Base-by-base conservation (phyloP, 1,284 basidiomycete species). In the Blastosporella zonata region DNA sequence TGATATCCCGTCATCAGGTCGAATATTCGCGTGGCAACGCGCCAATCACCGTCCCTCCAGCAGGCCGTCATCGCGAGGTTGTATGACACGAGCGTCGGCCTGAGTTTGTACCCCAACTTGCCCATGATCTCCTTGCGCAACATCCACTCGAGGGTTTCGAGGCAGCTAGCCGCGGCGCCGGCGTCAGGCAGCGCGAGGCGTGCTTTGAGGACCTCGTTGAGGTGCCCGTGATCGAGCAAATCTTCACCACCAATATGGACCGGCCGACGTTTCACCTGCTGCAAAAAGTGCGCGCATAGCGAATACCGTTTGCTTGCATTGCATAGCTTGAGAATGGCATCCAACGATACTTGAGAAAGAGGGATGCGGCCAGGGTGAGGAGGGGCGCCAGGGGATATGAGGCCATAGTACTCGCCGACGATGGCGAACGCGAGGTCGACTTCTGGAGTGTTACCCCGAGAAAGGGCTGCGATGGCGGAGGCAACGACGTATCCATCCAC, bases 1-100 rank as follows among this genome's bases (percentile, higher is more conserved):
- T 73, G 72, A 57, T 77, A 79, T 3, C 84, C 84, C 3, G 83
- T 81, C 78, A 87, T 81, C 52, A 85, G 65, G 54, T 84, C 78
- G 61, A 87, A 84, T 10, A 76, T 67, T 43, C 72, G 71, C 37
- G 68, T 62, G 1, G 83, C 78, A 21, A 70, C 68, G 27, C 62
- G 65, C 86, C 84, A 90, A 64, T 89, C 83, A 13, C 61, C 70
- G 33, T 70, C 70, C 43, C 75, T 72, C 75, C 79, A 78, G 61
- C 84, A 87, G 1, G 76, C 72, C 50, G 67, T 64, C 53, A 87
- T 70, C 40, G 79, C 79, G 23, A 82, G 68, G 52, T 75, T 69
- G 64, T 75, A 86, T 3, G 79, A 78, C n/a, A 67, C 64, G 35
- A 67, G 46, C 13, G 66, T 63, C 0, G 81, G 84, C 45, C 72